Base-by-base conservation (phyloP, 2,329 filamentous ascomycete genomes). In the Leptographium procerum region DNA sequence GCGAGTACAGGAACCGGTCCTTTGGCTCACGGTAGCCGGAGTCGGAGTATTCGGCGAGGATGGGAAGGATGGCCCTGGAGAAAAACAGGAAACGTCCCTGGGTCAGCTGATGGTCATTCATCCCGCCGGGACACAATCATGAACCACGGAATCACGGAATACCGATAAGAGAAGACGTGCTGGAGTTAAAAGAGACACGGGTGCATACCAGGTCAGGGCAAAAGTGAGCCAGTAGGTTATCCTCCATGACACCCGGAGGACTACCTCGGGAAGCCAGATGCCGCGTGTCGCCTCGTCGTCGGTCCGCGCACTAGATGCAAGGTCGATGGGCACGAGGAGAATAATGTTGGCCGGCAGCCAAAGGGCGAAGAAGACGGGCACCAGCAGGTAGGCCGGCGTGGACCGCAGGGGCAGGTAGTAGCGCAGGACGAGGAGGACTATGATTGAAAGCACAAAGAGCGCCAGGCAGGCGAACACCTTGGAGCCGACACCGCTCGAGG, bases 181-280 rank as follows among this genome's bases (percentile, higher is more conserved):
- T 57, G 50, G 13, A 24, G n/a, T n/a, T n/a, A n/a, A n/a, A n/a
- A n/a, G n/a, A n/a, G n/a, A n/a, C n/a, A n/a, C n/a, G n/a, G n/a
- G n/a, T n/a, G n/a, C 50, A 55, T 76, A 92, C 94, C 94, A 99
- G 58, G 92, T 97, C 67, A 99, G 75, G 55, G 86, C 84, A 73
- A 99, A 99, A 0, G 92, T 97, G 58, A 99, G 78, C 94, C 94
- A 99, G 74, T 99, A 99, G 24, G 88, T 87, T 63, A 99, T 92
- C 68, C 92, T 83, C 94, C 94, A 99, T 59, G 87, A 87, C 28
- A 96, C 89, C 67, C 95, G 77, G 54, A 96, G 77, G 31, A 91
- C 81, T 55, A 85, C 77, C 64, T 87, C 79, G 6, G 89, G 87
- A 36, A 99, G 80, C 89, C 91, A 96, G 67, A 99, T 88, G 36